Evolutionary conservation across 139 green algal species (phyloP).

Genomic region (Tetraselmis striata): DNA sequence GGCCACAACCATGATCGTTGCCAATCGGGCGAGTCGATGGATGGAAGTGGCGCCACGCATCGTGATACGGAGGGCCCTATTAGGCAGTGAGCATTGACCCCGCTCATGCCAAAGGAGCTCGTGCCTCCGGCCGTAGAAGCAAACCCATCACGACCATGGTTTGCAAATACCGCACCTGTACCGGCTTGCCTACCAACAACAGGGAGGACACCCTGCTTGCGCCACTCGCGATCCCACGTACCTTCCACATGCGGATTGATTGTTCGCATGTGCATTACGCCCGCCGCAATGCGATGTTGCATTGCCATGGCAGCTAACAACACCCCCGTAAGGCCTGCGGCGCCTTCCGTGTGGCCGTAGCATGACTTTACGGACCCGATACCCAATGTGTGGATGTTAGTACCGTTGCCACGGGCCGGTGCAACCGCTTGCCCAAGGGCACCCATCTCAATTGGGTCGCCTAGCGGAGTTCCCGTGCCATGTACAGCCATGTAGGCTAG

Average conservation of each 20-base stretch:
- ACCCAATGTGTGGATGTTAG: slow-evolving; percentile 2
- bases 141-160: no score
- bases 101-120: slow-evolving; percentile 41
- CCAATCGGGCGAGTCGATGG: no score
- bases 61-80: no score
- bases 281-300: slow-evolving; percentile 10
- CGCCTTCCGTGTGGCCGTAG: slow-evolving; percentile 52
- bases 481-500: slow-evolving; percentile 15
- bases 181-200: not conserved
- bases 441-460: slow-evolving; percentile 44
- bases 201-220: not conserved
- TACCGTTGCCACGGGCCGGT: no score
- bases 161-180: not conserved
- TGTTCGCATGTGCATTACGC: slow-evolving; percentile 50
- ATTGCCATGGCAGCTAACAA: slow-evolving; percentile 44
- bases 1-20: not conserved
- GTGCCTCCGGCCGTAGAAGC: slow-evolving; percentile 46
- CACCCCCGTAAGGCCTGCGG: slow-evolving; percentile 35
- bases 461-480: slow-evolving; percentile 40
- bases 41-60: no score
- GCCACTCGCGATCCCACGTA: not conserved
- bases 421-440: slow-evolving; percentile 17
- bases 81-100: slow-evolving; percentile 36
- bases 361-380: slow-evolving; percentile 41
- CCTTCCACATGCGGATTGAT: slow-evolving; percentile 55